Evolutionary conservation across 805 yeast genomes (phyloP), one percentile per base, ranked within the genome.

Genomic region (Saccharomyces cerevisiae): DNA sequence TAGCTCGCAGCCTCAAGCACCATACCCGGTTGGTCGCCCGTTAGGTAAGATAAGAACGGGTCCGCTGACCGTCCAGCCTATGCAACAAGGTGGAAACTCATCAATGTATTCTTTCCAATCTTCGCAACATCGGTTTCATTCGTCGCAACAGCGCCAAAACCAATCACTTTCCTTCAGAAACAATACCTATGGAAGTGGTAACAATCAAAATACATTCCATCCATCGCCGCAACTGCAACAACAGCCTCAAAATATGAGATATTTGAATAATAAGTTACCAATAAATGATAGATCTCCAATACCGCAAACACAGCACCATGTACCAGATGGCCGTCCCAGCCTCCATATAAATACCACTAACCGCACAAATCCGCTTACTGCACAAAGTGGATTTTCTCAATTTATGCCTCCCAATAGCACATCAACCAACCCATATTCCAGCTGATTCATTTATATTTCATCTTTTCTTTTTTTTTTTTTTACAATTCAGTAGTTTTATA

Each of bases 351-450:
- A 14, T 46, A 31, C 8, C 54, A 52, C 10, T 47, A 47, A 29
- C 21, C 51, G 27, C 49, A 50, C 26, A 54, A 53, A 31, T 51
- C 41, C 53, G 51, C 51, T 31, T 10, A 28, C 22, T 2, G 55
- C 59, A 21, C 36, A 47, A 14, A 63, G 65, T n/a, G 72, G 71
- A 2, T 69, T 66, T 56, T 62, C 72, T 4, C 71, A 66, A 41
- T 69, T 58, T 48, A 69, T 69, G 72, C 71, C 72, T 17, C 50
- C 64, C 26, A 49, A 60, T 29, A 52, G 46, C 17, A 53, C 50
- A 22, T 51, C 54, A 6, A 59, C 54, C 11, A 68, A 67, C 53
- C 71, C 71, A n/a, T 68, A 68, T 53, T 49, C 67, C 11, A 55
- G 54, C 46, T 60, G 50, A 26, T 13, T n/a, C 43, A 36, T 11